Percentiles rank a stretch among this genome's conserved stretches.
Conservation (phyloP, 805 yeast genomes). For the Aciculoconidium aculeatum region DNA sequence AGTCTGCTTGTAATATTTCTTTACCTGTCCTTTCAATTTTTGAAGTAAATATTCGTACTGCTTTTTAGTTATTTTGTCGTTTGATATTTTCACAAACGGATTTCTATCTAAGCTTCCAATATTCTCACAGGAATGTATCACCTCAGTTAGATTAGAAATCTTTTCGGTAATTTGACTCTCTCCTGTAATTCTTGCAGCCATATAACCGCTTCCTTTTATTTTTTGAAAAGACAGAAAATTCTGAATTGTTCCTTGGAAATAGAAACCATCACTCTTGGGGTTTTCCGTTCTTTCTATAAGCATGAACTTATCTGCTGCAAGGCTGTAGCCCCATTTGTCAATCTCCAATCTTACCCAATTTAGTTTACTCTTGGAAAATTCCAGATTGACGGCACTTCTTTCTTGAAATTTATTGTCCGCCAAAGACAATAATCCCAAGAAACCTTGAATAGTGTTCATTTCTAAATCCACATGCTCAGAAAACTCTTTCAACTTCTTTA, state of each 20-base stretch:
- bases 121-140: too few species aligned
- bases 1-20: constrained; percentile 5
- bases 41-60: constrained; percentile 10
- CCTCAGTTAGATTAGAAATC: too few species aligned
- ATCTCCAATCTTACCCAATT: constrained; percentile 29
- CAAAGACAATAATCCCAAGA: constrained; percentile 9
- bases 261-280: too few species aligned
- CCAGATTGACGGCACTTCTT: constrained; percentile 9
- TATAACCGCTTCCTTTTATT: too few species aligned
- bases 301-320: too few species aligned
- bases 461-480: constrained; percentile 1
- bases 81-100: too few species aligned
- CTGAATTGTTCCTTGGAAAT: too few species aligned
- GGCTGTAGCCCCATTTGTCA: constrained; percentile 26
- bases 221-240: too few species aligned
- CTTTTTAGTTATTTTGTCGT: constrained; percentile 11
- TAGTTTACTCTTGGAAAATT: constrained; percentile 8
- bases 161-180: too few species aligned
- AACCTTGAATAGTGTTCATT: constrained; percentile 9
- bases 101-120: too few species aligned
- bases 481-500: constrained; percentile 1
- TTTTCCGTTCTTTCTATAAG: too few species aligned
- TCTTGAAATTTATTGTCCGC: constrained; percentile 9
- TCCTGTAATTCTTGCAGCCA: too few species aligned
- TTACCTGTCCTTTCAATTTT: constrained; percentile 9